Conservation (phyloP, 306 rosid species). For the Rosa persica region DNA sequence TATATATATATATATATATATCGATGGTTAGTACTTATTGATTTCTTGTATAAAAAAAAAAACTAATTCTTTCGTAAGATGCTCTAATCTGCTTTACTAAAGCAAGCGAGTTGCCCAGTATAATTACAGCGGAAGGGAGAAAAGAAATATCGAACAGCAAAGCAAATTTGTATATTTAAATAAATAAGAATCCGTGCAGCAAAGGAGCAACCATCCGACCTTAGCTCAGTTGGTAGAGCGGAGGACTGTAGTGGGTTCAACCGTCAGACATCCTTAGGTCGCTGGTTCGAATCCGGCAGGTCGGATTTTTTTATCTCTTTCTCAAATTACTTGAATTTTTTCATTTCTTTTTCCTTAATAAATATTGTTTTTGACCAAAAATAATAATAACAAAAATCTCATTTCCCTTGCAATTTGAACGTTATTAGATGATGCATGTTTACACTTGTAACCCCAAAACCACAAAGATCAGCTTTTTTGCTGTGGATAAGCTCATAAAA, state of each 20-base stretch:
- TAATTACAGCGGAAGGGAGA: too few relatives aligned
- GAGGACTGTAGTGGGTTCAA: constrained; percentile 10
- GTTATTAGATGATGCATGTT: neutral
- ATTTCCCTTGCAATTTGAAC: neutral
- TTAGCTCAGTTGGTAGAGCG: constrained; percentile 25
- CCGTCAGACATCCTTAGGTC: constrained; percentile 24
- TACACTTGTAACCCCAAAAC: neutral
- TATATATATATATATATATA: too few relatives aligned
- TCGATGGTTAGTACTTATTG: too few relatives aligned
- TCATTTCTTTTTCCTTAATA: neutral
- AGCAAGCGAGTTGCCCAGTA: too few relatives aligned
- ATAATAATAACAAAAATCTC: too few relatives aligned
- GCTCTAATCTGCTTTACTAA: too few relatives aligned
- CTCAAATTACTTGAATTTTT: neutral
- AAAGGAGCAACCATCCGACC: neutral
- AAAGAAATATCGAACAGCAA: too few relatives aligned
- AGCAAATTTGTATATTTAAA: too few relatives aligned
- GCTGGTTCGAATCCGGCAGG: constrained; percentile 24
- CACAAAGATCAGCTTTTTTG: neutral
- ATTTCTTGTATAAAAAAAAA: too few relatives aligned
- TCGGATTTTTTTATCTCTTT: neutral
- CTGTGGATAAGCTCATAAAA: neutral
- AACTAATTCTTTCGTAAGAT: too few relatives aligned
- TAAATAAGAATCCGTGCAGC: too few relatives aligned
- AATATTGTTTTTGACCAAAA: too few relatives aligned